Evolutionary conservation across 1,139 yeast genomes (phyloP).

Genomic region (Lizanozyma gosingica): DNA sequence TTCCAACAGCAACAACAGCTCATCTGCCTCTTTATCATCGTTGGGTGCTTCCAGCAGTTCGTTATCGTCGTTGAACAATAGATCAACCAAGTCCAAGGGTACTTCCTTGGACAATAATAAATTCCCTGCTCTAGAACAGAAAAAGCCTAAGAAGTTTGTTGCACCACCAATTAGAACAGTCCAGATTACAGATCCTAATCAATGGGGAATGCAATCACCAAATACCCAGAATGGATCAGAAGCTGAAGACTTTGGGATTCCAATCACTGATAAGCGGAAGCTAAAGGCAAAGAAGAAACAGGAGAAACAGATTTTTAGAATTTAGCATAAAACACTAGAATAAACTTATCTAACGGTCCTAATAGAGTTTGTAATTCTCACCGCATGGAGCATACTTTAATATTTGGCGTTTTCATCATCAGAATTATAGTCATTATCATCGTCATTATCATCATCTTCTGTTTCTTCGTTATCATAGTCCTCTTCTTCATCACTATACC

Average conservation of each 20-base stretch:
- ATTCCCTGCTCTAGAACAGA: conserved; percentile 35
- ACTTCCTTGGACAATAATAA: conserved; percentile 13
- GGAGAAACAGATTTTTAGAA: conserved; percentile 5
- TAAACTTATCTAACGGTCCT: no score
- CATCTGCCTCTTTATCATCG: conserved; percentile 11
- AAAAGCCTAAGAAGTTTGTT: conserved; percentile 22
- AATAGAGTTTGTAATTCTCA: no score
- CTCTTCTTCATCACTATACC: conserved; percentile 11
- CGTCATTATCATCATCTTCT: conserved; percentile 5
- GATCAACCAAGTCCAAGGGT: conserved; percentile 4
- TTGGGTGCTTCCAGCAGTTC: conserved; percentile 6
- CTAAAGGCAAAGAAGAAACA: conserved; percentile 23
- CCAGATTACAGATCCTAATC: conserved; percentile 14
- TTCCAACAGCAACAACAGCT: conserved; percentile 9
- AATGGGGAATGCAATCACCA: conserved; percentile 17
- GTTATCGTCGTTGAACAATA: not conserved
- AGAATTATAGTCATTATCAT: not conserved
- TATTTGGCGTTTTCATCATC: not conserved
- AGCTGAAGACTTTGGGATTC: conserved; percentile 11
- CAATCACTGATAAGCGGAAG: conserved; percentile 18
- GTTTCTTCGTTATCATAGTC: conserved; percentile 5
- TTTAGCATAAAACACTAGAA: no score
- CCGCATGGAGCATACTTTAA: no score
- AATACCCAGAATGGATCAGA: conserved; percentile 1
- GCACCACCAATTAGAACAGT: conserved; percentile 32